Evolutionary conservation across 495 filamentous ascomycete species (phyloP), one percentile per base, ranked within the genome.

Genomic region (Annulohypoxylon nitens): DNA sequence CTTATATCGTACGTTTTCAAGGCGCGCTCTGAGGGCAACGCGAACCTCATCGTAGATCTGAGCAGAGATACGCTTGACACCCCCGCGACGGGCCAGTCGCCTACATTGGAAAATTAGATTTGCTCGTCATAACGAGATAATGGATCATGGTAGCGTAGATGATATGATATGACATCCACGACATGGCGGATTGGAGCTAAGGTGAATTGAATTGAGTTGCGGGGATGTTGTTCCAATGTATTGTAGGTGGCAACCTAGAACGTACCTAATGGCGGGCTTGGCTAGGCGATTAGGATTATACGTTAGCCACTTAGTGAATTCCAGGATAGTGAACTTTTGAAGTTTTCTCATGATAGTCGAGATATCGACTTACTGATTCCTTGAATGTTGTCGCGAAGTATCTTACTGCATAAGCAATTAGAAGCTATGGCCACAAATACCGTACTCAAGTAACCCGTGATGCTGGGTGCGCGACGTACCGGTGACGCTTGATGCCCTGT

Each of bases 11-110:
- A 94, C 91, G 33, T 80, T 68, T n/a, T 83, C 74, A 0, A 95
- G 77, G 1, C 85, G 82, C 0, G 75, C 69, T 34, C 87, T 89
- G 1, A 97, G 33, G 0, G 83, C 88, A 0, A 16, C 16, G 0
- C 94, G 85, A 0, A 87, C 81, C 0, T 93, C 91, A 0, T 93
- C 86, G 76, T 97, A 97, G n/a, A 97, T 90, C 0, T 58, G 68
- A 0, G 72, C 84, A 0, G 88, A 91, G 16, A 97, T 93, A 0
- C 93, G 82, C 70, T 93, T 92, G 4, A 96, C 88, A 0, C 93
- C 93, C 3, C 93, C 93, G 16, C 93, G 88, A 1, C 93, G 88
- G 4, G 93, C 93, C 3, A 97, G 83, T 61, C 93, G 92, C 53
- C 93, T 95, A 61, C 23, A n/a, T 30, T 14, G 1, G 26, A 20